These are phyloP conservation scores for Termitomyces sp. DNA, from an alignment of 768 basidiomycete genomes.

Conservation along the genomic window DNA sequence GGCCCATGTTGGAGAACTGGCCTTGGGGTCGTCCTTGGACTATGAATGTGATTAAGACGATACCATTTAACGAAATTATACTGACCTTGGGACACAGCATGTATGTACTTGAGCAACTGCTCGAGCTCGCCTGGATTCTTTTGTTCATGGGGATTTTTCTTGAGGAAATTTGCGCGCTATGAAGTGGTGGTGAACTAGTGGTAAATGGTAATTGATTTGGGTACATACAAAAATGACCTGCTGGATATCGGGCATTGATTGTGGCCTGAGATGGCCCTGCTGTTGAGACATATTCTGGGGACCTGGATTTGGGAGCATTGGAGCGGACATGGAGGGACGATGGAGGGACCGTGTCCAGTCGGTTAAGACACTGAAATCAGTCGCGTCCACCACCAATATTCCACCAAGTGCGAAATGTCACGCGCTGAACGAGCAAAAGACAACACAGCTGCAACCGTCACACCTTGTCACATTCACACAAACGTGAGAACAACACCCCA, in stretches of 20 bases:
- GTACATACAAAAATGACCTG: slow-evolving; percentile 39
- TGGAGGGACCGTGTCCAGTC: slow-evolving; percentile 7
- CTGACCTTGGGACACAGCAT: slow-evolving; percentile 38
- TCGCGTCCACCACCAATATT: slow-evolving; percentile 21
- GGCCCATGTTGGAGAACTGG: slow-evolving; percentile 29
- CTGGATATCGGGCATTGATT: slow-evolving; percentile 34
- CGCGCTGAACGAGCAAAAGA: slow-evolving; percentile 30
- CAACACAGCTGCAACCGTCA: slow-evolving; percentile 22
- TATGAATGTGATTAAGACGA: not conserved
- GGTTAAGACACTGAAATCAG: slow-evolving; percentile 18
- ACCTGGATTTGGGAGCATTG: slow-evolving; percentile 37
- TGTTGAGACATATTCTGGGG: slow-evolving; percentile 29
- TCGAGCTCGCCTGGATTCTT: slow-evolving; percentile 45
- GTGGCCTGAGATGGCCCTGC: slow-evolving; percentile 19
- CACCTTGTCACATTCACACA: slow-evolving; percentile 17
- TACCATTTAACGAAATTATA: slow-evolving; percentile 10
- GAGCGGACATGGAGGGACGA: slow-evolving; percentile 30
- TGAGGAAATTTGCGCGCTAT: slow-evolving; percentile 47
- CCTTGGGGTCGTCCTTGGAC: slow-evolving; percentile 21
- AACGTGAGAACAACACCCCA: slow-evolving; percentile 16
- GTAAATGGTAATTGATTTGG: slow-evolving; percentile 7
- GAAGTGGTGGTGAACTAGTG: slow-evolving; percentile 7
- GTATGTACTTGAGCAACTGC: slow-evolving; percentile 43
- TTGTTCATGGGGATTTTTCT: slow-evolving; percentile 48
- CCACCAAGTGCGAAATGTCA: slow-evolving; percentile 23